These are phyloP conservation scores for Fusarium equiseti DNA, from an alignment of 2,329 filamentous ascomycete genomes.

Conservation along the genomic window DNA sequence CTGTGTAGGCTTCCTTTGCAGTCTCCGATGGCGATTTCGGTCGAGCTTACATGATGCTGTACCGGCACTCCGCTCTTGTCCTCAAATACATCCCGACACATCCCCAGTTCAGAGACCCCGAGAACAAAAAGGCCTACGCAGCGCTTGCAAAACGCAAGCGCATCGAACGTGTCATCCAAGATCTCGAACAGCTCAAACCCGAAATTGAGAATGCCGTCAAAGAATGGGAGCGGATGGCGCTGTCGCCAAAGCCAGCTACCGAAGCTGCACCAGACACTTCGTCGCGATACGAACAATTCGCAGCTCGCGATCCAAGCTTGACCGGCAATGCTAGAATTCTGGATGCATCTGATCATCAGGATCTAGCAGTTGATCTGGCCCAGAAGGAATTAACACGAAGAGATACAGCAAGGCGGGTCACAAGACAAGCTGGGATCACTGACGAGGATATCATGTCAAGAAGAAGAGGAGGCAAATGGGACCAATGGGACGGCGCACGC, in stretches of 20 bases:
- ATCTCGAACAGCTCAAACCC: slow-evolving; percentile 83
- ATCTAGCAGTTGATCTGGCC: slow-evolving; percentile 81
- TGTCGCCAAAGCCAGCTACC: slow-evolving; percentile 50
- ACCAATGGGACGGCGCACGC: slow-evolving; percentile 52
- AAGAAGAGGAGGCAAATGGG: slow-evolving; percentile 60
- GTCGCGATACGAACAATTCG: slow-evolving; percentile 61
- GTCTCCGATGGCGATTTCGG: slow-evolving; percentile 86
- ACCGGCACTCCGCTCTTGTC: slow-evolving; percentile 88
- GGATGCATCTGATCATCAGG: slow-evolving; percentile 77
- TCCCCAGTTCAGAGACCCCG: slow-evolving; percentile 77
- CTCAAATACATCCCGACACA: slow-evolving; percentile 80
- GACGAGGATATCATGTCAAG: slow-evolving; percentile 69
- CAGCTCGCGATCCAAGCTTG: slow-evolving; percentile 71
- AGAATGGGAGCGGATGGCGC: slow-evolving; percentile 71
- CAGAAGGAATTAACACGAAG: slow-evolving; percentile 77
- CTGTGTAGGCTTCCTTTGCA: slow-evolving; percentile 80
- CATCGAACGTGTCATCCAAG: slow-evolving; percentile 70
- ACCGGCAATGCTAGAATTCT: slow-evolving; percentile 69
- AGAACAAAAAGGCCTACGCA: slow-evolving; percentile 73
- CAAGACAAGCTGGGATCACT: slow-evolving; percentile 67
- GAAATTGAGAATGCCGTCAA: slow-evolving; percentile 78
- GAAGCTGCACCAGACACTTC: slow-evolving; percentile 31
- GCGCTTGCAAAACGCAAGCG: slow-evolving; percentile 62
- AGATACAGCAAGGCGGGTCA: slow-evolving; percentile 70
- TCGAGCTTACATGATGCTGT: slow-evolving; percentile 91